Evolutionary conservation across 768 basidiomycete genomes (phyloP).

Genomic region (Termitomyces sp.): DNA sequence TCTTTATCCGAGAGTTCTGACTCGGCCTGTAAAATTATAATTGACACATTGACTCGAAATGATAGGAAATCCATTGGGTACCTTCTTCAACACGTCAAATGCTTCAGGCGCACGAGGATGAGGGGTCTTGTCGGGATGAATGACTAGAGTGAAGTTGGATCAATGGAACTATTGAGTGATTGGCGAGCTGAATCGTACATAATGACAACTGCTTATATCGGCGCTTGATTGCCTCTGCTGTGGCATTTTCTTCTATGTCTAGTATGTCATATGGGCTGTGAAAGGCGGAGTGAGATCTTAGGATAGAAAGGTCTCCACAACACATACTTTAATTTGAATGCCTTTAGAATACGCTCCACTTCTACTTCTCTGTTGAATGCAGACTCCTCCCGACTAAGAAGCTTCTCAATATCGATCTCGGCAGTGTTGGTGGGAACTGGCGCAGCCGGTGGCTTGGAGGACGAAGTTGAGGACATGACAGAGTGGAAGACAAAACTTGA

Average conservation of each 20-base stretch:
- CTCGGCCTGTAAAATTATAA: slow-evolving; percentile 54
- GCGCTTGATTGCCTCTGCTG: slow-evolving; percentile 83
- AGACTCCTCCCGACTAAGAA: slow-evolving; percentile 74
- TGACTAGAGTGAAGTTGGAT: slow-evolving; percentile 47
- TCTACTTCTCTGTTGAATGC: slow-evolving; percentile 85
- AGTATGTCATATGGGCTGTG: slow-evolving; percentile 90
- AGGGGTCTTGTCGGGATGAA: slow-evolving; percentile 97
- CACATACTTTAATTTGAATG: slow-evolving; percentile 93
- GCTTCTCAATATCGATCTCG: slow-evolving; percentile 68
- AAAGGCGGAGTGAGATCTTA: slow-evolving; percentile 1
- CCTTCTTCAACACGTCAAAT: slow-evolving; percentile 92
- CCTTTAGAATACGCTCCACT: slow-evolving; percentile 86
- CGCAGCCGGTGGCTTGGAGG: slow-evolving; percentile 14
- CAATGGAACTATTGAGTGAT: not conserved
- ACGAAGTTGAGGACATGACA: slow-evolving; percentile 18
- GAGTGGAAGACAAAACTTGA: not conserved
- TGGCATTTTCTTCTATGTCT: slow-evolving; percentile 65
- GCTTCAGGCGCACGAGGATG: slow-evolving; percentile 87
- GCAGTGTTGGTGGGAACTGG: slow-evolving; percentile 13
- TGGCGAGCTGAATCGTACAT: slow-evolving; percentile 42
- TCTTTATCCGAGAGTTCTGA: slow-evolving; percentile 73
- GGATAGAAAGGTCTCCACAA: not conserved
- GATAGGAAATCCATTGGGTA: slow-evolving; percentile 19
- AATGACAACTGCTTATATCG: slow-evolving; percentile 82
- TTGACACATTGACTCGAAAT: not conserved